These are phyloP conservation scores for Rhizopus microsporus DNA, from an alignment of 371 early-diverging fungal genomes.

Conservation along the genomic window DNA sequence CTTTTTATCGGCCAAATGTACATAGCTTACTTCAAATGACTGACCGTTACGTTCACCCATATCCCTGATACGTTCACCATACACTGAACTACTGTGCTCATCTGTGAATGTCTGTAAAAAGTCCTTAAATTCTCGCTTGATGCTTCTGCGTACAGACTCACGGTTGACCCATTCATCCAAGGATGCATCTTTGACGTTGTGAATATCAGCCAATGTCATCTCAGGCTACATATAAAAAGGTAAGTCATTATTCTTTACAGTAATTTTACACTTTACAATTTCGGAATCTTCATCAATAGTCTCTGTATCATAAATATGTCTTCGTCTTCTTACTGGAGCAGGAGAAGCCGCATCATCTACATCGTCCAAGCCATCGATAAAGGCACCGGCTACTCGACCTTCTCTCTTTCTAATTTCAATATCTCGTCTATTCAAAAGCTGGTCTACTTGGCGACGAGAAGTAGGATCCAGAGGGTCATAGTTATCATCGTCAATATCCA, in stretches of 20 bases:
- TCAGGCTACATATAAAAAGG: conserved; percentile 34
- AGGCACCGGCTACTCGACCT: conserved; percentile 84
- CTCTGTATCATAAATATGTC: conserved; percentile 61
- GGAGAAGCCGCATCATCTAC: conserved; percentile 55
- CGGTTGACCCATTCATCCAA: conserved; percentile 81
- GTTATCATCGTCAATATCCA: conserved; percentile 75
- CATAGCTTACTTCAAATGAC: conserved; percentile 87
- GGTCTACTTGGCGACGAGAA: conserved; percentile 77
- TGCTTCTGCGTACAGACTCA: conserved; percentile 78
- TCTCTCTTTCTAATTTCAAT: conserved; percentile 69
- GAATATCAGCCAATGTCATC: conserved; percentile 53
- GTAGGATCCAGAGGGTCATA: conserved; percentile 74
- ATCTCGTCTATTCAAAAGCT: conserved; percentile 81
- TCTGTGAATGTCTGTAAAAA: conserved; percentile 87
- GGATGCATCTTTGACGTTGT: conserved; percentile 56
- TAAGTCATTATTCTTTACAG: not conserved
- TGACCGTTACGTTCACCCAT: conserved; percentile 92
- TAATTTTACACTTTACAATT: conserved; percentile 1
- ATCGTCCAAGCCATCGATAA: conserved; percentile 75
- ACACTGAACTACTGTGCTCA: conserved; percentile 86
- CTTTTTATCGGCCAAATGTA: conserved; percentile 71
- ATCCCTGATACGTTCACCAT: conserved; percentile 86
- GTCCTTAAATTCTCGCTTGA: conserved; percentile 83
- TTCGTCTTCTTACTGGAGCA: conserved; percentile 63
- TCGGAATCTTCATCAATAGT: conserved; percentile 51